Evolutionary conservation across 2,329 filamentous ascomycete genomes (phyloP), one percentile per base, ranked within the genome.

Genomic region (Penicillium thymicola): DNA sequence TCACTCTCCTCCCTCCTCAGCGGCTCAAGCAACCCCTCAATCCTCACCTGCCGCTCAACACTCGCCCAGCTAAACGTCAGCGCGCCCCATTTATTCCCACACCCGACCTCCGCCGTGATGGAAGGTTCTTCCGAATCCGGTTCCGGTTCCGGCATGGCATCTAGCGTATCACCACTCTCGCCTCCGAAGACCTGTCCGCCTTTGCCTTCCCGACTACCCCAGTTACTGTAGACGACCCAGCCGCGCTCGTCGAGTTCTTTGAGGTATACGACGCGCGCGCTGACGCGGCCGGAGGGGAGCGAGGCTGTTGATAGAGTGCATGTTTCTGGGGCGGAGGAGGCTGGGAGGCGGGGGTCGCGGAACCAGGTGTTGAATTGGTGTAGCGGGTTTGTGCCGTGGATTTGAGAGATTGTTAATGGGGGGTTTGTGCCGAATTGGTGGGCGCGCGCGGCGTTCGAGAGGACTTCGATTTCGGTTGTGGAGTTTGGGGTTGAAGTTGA

Each of bases 171-270:
- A 6, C 57, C 54, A 36, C 57, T 56, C 28, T 54, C 55, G 5
- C 75, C 70, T 1, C 49, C 49, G 54, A 76, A 76, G 1, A 78
- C 72, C 54, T 77, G 74, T 32, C 65, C 67, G 16, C 75, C 75
- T 55, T 77, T 77, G 2, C 75, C 75, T 59, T 87, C 85, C 28
- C 82, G 77, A 57, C 86, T 90, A 58, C 85, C 92, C 79, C 92
- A 93, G 75, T 99, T 99, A 69, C 85, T 89, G 81, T 97, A 99
- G 47, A 99, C 81, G 42, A 97, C 91, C 76, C 95, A 99, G 16
- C 92, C 92, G 5, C 75, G 67, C 52, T 80, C 75, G 74, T 97
- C 92, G 25, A 97, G 85, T 79, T 97, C 94, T 77, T 99, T 99
- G 64, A 99, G 82, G 76, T 97, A 99, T 37, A 99, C 91, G 65